phyloP scores from a whole-genome alignment of 768 basidiomycete species.

The Pulveroboletus frians region DNA sequence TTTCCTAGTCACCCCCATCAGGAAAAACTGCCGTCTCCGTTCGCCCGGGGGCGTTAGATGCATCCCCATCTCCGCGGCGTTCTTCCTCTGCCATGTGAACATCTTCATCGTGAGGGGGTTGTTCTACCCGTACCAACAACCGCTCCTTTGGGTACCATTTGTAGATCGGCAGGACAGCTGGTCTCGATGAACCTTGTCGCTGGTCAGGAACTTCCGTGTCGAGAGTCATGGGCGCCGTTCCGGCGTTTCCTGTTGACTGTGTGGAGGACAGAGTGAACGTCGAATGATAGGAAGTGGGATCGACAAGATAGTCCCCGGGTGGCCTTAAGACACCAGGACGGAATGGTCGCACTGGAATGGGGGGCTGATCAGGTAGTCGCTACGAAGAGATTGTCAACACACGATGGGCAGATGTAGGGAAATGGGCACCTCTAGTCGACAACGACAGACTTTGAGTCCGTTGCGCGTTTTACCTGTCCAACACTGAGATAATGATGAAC shows the following conservation, averaged over 20 bases:
- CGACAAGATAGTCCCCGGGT: neutral
- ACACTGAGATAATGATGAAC: constrained; percentile 6
- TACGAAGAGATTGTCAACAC: constrained; percentile 1
- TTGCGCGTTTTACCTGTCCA: constrained; percentile 18
- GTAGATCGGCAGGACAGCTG: neutral
- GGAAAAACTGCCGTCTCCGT: constrained; percentile 1
- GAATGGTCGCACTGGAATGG: constrained; percentile 10
- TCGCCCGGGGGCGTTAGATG: neutral
- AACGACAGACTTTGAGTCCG: constrained; percentile 22
- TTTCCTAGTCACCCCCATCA: neutral
- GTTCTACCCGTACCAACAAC: neutral
- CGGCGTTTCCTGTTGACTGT: neutral
- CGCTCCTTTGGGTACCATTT: constrained; percentile 7
- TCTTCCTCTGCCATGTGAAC: neutral
- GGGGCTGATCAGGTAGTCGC: constrained; percentile 27
- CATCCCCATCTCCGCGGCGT: constrained; percentile 8
- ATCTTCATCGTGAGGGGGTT: neutral
- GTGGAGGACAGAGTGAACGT: neutral
- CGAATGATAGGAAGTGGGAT: neutral
- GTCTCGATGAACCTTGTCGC: neutral
- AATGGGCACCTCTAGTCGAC: constrained; percentile 18
- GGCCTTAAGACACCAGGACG: neutral
- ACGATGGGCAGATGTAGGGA: neutral
- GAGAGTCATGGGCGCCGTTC: neutral
- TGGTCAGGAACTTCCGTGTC: neutral